Base-by-base conservation (phyloP, 1,284 basidiomycete species). In the Abortiporus biennis region DNA sequence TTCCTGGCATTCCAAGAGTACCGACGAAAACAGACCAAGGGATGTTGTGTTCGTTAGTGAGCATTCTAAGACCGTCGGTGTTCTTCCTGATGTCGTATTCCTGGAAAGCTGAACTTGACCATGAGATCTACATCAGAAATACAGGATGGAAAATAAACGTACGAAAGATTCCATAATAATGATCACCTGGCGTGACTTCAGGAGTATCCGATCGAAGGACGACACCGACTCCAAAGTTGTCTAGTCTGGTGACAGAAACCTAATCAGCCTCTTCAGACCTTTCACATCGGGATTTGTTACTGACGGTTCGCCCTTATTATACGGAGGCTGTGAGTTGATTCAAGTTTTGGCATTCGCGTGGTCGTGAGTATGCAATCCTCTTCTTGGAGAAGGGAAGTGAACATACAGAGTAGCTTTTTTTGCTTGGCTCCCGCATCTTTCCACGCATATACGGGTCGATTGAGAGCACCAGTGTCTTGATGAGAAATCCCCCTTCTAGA, bases 401-500 rank as follows among this genome's bases (percentile, higher is more conserved):
- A n/a, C 27, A 29, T 29, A 29, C 27, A 8, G 16, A n/a, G 27
- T 38, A 43, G 24, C 29, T 38, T 21, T 15, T n/a, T 27, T 46
- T 36, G 3, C 37, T 42, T 1, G 55, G 46, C 5, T 45, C 50
- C 1, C 60, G 54, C 72, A 75, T 64, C 30, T 52, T 39, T 11
- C 50, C 52, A 19, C 61, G 56, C 55, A 73, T 52, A 55, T 74
- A 76, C 0, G 74, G 74, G 47, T 77, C 75, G 25, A 74, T 59
- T 5, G 63, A 69, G 3, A 75, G 49, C 0, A 64, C 63, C 13
- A 76, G 59, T 1, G 65, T 62, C 57, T 77, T 76, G 40, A 74
- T 49, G 16, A 80, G 59, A 47, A 74, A 58, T 1, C 75, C 75
- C 15, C 76, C 78, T 41, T 76, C 58, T 9, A 79, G 58, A 4